These are phyloP conservation scores for Amylostereum areolatum DNA, from an alignment of 1,284 basidiomycete genomes.

Conservation along the genomic window DNA sequence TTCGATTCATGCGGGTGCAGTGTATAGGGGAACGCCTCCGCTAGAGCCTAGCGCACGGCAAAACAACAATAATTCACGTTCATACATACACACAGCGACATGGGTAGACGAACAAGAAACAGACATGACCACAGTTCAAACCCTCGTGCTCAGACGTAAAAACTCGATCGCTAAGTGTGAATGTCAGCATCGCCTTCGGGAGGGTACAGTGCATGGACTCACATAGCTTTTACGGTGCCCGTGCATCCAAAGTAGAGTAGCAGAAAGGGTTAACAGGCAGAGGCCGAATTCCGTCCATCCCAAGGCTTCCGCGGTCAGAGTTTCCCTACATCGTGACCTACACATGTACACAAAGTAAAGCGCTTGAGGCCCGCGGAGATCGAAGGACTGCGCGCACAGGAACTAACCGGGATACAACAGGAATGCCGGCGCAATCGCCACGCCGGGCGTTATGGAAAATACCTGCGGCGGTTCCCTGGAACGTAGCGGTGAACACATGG, in stretches of 20 bases:
- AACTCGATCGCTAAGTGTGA: too few species aligned
- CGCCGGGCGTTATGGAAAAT: constrained; percentile 60
- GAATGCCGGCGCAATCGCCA: constrained; percentile 47
- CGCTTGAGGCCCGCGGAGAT: constrained; percentile 6
- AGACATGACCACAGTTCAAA: too few species aligned
- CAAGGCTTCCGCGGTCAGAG: constrained; percentile 62
- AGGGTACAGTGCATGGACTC: constrained; percentile 15
- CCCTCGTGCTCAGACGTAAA: too few species aligned
- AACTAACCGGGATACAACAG: constrained; percentile 43
- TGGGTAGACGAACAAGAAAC: too few species aligned
- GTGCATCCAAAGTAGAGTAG: constrained; percentile 58
- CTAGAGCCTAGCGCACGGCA: too few species aligned
- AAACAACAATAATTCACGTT: too few species aligned
- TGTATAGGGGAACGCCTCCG: too few species aligned
- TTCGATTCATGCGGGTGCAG: too few species aligned
- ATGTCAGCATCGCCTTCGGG: too few species aligned
- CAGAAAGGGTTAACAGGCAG: constrained; percentile 50
- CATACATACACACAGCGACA: too few species aligned
- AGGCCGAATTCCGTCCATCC: constrained; percentile 73
- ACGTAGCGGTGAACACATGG: neutral
- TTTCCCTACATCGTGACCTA: constrained; percentile 48
- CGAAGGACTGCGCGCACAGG: constrained; percentile 10
- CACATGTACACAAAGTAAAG: constrained; percentile 18
- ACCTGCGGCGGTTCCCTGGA: constrained; percentile 58
- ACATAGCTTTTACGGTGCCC: constrained; percentile 37